A percentile compares a stretch with the other conserved stretches of the same genome.
These are phyloP conservation scores for Hypoxylon cercidicola DNA, from an alignment of 495 filamentous ascomycete species.

Conservation along the genomic window DNA sequence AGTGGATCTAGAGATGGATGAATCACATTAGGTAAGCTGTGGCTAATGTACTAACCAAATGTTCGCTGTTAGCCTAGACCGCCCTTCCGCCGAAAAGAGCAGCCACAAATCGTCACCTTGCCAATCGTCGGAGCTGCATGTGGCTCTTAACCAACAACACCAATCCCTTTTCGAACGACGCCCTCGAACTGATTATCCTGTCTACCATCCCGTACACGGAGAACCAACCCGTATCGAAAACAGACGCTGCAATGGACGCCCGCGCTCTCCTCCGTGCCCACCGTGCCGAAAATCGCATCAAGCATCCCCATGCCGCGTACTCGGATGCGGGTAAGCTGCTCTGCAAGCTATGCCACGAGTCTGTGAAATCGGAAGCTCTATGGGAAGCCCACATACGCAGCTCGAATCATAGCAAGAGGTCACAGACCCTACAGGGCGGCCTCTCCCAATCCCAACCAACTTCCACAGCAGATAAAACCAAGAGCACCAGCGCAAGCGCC, in stretches of 20 bases:
- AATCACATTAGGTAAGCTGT: too few species aligned
- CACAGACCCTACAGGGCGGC: conserved; percentile 38
- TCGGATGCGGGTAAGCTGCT: conserved; percentile 68
- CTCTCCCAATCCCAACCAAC: conserved; percentile 13
- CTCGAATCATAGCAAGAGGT: conserved; percentile 55
- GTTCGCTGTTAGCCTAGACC: too few species aligned
- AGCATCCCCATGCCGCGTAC: conserved; percentile 71
- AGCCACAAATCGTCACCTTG: conserved; percentile 31
- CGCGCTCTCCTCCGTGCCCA: conserved; percentile 84
- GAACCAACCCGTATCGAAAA: too few species aligned
- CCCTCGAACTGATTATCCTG: neutral
- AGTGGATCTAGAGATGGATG: too few species aligned
- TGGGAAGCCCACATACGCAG: conserved; percentile 68
- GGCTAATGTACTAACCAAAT: too few species aligned
- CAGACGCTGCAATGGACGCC: too few species aligned
- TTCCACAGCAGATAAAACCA: conserved; percentile 21
- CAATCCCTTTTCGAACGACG: neutral
- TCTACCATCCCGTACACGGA: too few species aligned
- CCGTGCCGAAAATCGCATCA: conserved; percentile 77
- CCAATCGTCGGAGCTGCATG: conserved; percentile 5
- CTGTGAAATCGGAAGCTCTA: conserved; percentile 68
- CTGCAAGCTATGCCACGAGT: conserved; percentile 67
- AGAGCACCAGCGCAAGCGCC: conserved; percentile 5
- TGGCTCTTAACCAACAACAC: conserved; percentile 14
- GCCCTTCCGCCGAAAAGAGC: conserved; percentile 5